Evolutionary conservation across 768 basidiomycete species (phyloP).

Genomic region (Tremella yokohamensis): DNA sequence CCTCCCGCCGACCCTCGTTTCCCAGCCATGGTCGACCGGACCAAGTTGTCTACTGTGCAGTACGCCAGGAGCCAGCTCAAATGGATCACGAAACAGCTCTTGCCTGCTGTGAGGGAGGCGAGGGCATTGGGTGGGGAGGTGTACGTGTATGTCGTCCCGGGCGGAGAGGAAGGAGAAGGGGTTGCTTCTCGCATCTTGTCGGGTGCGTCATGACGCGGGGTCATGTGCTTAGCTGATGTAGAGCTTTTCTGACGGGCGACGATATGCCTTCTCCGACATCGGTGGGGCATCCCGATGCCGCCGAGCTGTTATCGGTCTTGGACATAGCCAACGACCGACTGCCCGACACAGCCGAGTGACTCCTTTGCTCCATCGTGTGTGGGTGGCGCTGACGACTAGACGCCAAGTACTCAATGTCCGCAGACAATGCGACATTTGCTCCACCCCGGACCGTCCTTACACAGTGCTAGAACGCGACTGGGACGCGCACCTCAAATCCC

Average conservation of each 20-base stretch:
- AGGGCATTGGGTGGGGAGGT: conserved; percentile 52
- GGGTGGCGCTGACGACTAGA: conserved; percentile 13
- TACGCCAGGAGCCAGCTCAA: conserved; percentile 87
- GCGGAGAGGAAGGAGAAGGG: conserved; percentile 59
- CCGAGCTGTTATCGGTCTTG: conserved; percentile 20
- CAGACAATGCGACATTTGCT: conserved; percentile 34
- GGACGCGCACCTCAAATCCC: conserved; percentile 18
- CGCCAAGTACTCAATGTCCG: conserved; percentile 40
- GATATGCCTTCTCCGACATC: conserved; percentile 59
- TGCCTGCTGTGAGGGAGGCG: conserved; percentile 65
- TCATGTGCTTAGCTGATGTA: not conserved
- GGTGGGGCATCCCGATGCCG: conserved; percentile 31
- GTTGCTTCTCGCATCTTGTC: conserved; percentile 63
- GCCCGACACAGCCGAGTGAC: conserved; percentile 39
- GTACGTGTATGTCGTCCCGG: conserved; percentile 41
- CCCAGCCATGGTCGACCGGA: conserved; percentile 63
- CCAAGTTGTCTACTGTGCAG: conserved; percentile 82
- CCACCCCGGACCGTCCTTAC: conserved; percentile 22
- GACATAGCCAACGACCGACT: conserved; percentile 9
- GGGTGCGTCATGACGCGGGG: conserved; percentile 13
- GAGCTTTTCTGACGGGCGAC: conserved; percentile 60
- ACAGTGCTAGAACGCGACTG: conserved; percentile 17
- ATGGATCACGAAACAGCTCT: conserved; percentile 86
- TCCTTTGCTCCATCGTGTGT: not conserved
- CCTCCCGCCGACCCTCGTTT: conserved; percentile 52